Percentiles rank a stretch among this genome's conserved stretches.
phyloP scores from a whole-genome alignment of 1,284 basidiomycete species.

The Cystobasidiaceae sp. region DNA sequence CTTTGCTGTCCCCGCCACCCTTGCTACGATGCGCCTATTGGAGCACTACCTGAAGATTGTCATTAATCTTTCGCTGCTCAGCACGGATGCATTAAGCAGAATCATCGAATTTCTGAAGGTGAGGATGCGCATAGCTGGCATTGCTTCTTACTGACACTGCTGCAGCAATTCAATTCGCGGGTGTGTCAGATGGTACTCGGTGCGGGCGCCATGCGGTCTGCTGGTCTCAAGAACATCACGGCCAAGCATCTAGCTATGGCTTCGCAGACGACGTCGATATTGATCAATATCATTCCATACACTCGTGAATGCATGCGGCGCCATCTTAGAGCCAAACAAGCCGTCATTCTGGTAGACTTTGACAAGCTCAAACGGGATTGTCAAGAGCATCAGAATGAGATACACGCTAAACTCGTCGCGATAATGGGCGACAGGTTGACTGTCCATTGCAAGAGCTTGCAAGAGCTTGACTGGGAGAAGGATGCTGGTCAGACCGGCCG shows the following conservation, averaged over 20 bases:
- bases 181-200: constrained; percentile 98
- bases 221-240: constrained; percentile 95
- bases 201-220: constrained; percentile 95
- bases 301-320: constrained; percentile 88
- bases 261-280: constrained; percentile 87
- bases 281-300: constrained; percentile 93
- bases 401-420: constrained; percentile 92
- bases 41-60: constrained; percentile 83
- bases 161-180: constrained; percentile 83
- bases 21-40: constrained; percentile 68
- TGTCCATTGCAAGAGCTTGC: constrained; percentile 74
- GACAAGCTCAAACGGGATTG: constrained; percentile 97
- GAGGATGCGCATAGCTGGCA: constrained; percentile 31
- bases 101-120: constrained; percentile 90
- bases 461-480: constrained; percentile 48
- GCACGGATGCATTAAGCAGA: constrained; percentile 87
- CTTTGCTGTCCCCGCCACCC: constrained; percentile 79
- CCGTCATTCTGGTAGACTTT: constrained; percentile 94
- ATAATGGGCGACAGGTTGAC: constrained; percentile 95
- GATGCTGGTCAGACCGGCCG: constrained; percentile 49
- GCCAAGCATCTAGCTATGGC: constrained; percentile 95
- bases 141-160: background rate
- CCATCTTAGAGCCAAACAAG: constrained; percentile 85
- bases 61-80: constrained; percentile 78
- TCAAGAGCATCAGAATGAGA: constrained; percentile 98